phyloP scores from a whole-genome alignment of 1,284 basidiomycete species.

The Kwoniella shivajii region DNA sequence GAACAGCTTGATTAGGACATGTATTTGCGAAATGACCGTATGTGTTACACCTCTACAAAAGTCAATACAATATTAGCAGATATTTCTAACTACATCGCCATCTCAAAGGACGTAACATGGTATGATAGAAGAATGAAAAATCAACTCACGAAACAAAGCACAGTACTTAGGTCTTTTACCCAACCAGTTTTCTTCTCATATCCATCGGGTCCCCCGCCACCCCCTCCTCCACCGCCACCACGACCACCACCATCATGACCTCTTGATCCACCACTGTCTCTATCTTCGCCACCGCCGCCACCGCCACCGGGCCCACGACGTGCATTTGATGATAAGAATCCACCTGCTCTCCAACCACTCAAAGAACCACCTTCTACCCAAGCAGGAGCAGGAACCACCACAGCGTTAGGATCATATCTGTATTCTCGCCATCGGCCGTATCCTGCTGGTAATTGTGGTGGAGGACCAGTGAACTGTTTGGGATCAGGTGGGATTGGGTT shows the following conservation, averaged over 20 bases:
- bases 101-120: constrained; percentile 3
- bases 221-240: constrained; percentile 26
- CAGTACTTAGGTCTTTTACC: constrained; percentile 67
- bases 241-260: constrained; percentile 25
- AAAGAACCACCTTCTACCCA: constrained; percentile 48
- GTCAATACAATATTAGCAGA: too few relatives aligned
- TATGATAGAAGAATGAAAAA: not conserved
- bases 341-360: constrained; percentile 45
- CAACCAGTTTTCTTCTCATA: constrained; percentile 42
- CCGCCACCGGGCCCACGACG: constrained; percentile 29
- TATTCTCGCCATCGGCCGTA: constrained; percentile 74
- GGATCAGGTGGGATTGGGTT: constrained; percentile 73
- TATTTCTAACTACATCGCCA: too few relatives aligned
- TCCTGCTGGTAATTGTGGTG: constrained; percentile 69
- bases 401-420: constrained; percentile 68
- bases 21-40: constrained; percentile 94
- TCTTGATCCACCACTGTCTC: constrained; percentile 26
- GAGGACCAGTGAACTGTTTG: constrained; percentile 74
- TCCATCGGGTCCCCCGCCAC: constrained; percentile 44
- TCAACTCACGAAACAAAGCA: constrained; percentile 85
- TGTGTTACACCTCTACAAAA: constrained; percentile 55
- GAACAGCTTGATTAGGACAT: constrained; percentile 66
- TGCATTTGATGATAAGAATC: constrained; percentile 40
- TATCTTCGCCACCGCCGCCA: constrained; percentile 20
- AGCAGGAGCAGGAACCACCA: constrained; percentile 42